phyloP scores from a whole-genome alignment of 257 asterid genomes.

The Solanum pinnatisectum region DNA sequence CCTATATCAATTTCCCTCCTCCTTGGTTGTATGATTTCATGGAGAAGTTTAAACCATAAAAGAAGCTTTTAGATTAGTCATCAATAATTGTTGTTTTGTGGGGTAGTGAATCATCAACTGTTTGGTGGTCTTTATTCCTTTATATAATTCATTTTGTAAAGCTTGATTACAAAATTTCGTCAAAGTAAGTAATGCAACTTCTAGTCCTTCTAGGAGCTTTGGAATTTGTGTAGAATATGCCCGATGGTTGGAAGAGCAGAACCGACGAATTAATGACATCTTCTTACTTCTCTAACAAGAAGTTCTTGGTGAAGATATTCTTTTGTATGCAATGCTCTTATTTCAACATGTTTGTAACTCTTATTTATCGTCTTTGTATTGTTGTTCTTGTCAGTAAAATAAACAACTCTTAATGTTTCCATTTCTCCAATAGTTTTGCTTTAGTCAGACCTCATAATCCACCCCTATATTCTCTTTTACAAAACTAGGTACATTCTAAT shows the following conservation, averaged over 20 bases:
- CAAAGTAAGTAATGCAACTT: not conserved
- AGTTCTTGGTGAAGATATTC: too few species aligned
- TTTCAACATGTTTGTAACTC: too few species aligned
- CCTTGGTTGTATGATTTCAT: not conserved
- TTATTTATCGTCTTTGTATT: too few species aligned
- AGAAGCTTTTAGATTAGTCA: not conserved
- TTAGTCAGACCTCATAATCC: not conserved
- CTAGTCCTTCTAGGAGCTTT: conserved; percentile 60
- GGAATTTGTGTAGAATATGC: conserved; percentile 93
- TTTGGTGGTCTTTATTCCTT: not conserved
- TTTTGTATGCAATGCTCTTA: too few species aligned
- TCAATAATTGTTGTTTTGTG: not conserved
- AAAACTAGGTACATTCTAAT: not conserved
- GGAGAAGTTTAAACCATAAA: not conserved
- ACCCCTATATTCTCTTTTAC: not conserved
- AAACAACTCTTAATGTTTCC: not conserved
- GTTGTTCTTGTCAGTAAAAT: too few species aligned
- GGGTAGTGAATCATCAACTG: not conserved
- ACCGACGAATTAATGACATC: conserved; percentile 57
- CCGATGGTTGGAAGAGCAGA: conserved; percentile 93
- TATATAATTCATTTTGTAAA: not conserved
- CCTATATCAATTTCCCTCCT: not conserved
- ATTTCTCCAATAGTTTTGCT: not conserved
- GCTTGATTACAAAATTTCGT: not conserved
- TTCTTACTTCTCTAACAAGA: too few species aligned